These are phyloP conservation scores for Eucalyptus erythrocorys DNA, from an alignment of 345 rosid genomes.

Conservation along the genomic window DNA sequence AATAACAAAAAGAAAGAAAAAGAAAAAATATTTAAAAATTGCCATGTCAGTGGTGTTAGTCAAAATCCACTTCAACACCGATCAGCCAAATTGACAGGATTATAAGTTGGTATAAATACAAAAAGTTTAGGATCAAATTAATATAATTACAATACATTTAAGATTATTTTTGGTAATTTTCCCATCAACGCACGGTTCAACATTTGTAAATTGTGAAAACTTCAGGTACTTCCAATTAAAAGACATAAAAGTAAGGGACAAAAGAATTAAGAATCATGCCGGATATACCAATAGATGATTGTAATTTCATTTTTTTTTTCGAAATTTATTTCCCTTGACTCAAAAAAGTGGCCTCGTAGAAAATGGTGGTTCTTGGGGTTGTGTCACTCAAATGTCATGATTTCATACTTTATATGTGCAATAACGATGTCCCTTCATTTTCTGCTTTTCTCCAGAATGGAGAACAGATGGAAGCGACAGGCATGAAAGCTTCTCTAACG, in stretches of 20 bases:
- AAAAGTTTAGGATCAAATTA: too few species aligned
- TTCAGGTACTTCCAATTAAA: not conserved
- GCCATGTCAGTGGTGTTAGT: accelerated
- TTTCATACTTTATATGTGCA: not conserved
- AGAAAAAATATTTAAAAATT: too few species aligned
- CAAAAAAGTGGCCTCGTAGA: not conserved
- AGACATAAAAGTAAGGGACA: not conserved
- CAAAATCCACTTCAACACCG: too few species aligned
- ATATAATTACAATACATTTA: too few species aligned
- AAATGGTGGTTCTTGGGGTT: not conserved
- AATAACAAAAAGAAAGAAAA: too few species aligned
- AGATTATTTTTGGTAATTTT: too few species aligned
- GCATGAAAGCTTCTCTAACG: not conserved
- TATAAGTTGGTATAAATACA: too few species aligned
- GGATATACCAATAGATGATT: not conserved
- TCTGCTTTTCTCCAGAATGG: not conserved
- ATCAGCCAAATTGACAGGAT: too few species aligned
- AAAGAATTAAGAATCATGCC: not conserved
- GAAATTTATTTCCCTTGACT: not conserved
- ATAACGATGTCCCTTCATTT: not conserved
- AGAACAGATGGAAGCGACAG: not conserved
- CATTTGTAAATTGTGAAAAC: not conserved
- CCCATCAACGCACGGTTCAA: accelerated
- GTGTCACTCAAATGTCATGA: not conserved
- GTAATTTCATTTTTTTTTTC: not conserved